Base-by-base conservation (phyloP, 805 yeast genomes). In the Metschnikowia matae region DNA sequence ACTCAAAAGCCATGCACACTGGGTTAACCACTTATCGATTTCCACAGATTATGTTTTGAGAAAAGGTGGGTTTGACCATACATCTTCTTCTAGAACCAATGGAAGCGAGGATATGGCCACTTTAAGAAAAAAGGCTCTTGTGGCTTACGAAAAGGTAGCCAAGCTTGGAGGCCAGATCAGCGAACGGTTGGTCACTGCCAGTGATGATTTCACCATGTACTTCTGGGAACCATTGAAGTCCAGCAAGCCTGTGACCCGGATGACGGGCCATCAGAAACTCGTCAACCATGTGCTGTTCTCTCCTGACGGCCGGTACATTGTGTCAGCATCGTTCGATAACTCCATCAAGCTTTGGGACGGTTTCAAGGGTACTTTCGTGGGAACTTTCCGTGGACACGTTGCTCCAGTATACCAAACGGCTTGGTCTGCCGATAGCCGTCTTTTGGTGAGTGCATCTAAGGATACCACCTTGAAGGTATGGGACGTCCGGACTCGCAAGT, bases 301-400 rank as follows among this genome's bases (percentile, higher is more conserved):
- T 2, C 99, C 99, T 2, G 97, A 94, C 66, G 98, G 97, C 10
- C 79, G 96, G 54, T 79, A 81, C 58, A 79, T 94, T 45, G 96
- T 92, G 0, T 87, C 96, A 4, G 91, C 96, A 3, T 90, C 97
- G 0, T 94, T 94, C 64, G 99, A 94, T 66, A 94, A 94, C 66
- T 89, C 96, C 1, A 84, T 94, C 58, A 94, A 94, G 69, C 71
- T 94, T 49, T 94, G 99, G 99, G 97, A 92, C 64, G 98, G 97
- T 13, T 71, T 87, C 56, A 86, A 87, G 52, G 99, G 99, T 36
- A 87, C 86, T 52, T 94, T 91, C 57, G 69, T 94, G 29, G 82
- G 96, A 4, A 89, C 98, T 0, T 82, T 94, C 62, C 76, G 99
- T 56, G 99, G 99, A 1, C 99, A 94, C 66, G 99, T 94, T 51